Percentiles rank a stretch among this genome's conserved stretches.
phyloP scores from a whole-genome alignment of 2,329 filamentous ascomycete species.

The Geosmithia morbida region DNA sequence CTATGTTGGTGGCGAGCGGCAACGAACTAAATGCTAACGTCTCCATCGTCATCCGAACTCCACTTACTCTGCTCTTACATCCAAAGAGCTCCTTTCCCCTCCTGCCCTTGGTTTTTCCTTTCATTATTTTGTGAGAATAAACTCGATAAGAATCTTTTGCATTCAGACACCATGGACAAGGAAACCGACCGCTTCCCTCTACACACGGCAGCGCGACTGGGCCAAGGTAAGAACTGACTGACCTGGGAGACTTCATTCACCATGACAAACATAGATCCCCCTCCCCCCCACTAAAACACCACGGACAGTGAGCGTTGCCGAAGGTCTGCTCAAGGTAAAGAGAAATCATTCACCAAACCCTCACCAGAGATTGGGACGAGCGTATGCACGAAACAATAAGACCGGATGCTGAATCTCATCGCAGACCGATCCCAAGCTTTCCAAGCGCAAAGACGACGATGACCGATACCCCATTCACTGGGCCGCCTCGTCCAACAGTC shows the following conservation, averaged over 20 bases:
- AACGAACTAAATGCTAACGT: no score
- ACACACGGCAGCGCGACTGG: conserved; percentile 76
- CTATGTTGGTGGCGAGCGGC: no score
- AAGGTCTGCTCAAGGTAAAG: conserved; percentile 4
- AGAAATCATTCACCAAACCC: background rate
- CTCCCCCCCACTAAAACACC: background rate
- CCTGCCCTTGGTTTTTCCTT: no score
- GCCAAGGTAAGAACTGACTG: conserved; percentile 46
- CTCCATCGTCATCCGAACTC: background rate
- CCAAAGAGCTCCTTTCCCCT: background rate
- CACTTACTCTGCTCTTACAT: background rate
- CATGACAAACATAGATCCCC: background rate
- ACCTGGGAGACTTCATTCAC: background rate
- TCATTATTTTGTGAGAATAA: no score
- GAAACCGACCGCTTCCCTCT: conserved; percentile 58
- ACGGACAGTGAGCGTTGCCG: conserved; percentile 2
- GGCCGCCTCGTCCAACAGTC: conserved; percentile 73
- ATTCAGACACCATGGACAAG: conserved; percentile 11
- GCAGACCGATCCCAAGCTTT: conserved; percentile 67
- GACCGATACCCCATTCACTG: conserved; percentile 87
- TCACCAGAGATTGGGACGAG: no score
- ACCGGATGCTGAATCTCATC: background rate
- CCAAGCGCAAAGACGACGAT: conserved; percentile 62
- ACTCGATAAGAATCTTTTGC: background rate
- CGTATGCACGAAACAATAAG: background rate